Conservation (phyloP, 2,329 filamentous ascomycete species). For the Graphilbum sp. region DNA sequence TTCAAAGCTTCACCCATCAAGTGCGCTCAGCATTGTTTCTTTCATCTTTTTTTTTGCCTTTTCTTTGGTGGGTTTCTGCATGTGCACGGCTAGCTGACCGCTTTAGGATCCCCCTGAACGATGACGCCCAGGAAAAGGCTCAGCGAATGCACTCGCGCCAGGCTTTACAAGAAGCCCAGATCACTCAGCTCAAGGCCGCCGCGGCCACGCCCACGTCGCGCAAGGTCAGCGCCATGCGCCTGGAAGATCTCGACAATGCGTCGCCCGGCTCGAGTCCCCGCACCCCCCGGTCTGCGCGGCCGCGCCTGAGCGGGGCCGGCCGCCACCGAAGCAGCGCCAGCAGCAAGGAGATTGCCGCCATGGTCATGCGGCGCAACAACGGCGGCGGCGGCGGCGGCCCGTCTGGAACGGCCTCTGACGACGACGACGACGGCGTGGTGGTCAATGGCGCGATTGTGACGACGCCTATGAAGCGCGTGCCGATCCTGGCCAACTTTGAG, state of each 20-base stretch:
- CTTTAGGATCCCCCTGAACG: constrained; percentile 78
- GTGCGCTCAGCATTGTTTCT: constrained; percentile 17
- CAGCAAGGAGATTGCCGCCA: constrained; percentile 15
- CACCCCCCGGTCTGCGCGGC: constrained; percentile 20
- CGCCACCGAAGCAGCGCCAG: constrained; percentile 4
- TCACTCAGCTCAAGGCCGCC: constrained; percentile 78
- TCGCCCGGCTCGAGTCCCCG: constrained; percentile 29
- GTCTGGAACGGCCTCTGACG: neutral
- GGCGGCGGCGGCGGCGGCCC: constrained; percentile 1
- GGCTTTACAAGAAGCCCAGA: constrained; percentile 75
- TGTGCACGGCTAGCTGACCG: neutral
- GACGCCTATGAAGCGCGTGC: constrained; percentile 91
- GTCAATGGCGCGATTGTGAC: constrained; percentile 51
- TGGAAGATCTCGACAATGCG: constrained; percentile 38
- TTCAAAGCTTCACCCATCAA: constrained; percentile 43
- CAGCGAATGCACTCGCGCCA: constrained; percentile 75
- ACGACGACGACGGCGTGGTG: constrained; percentile 28
- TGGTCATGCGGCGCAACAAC: neutral
- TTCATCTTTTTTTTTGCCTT: neutral
- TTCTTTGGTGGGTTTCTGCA: neutral
- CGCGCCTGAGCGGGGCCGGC: constrained; percentile 12
- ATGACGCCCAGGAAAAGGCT: constrained; percentile 85
- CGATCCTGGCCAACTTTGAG: constrained; percentile 93
- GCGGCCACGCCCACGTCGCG: constrained; percentile 51
- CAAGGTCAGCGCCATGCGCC: constrained; percentile 38